Base-by-base conservation (phyloP, 2,329 filamentous ascomycete species). In the Aspergillus hiratsukae region DNA sequence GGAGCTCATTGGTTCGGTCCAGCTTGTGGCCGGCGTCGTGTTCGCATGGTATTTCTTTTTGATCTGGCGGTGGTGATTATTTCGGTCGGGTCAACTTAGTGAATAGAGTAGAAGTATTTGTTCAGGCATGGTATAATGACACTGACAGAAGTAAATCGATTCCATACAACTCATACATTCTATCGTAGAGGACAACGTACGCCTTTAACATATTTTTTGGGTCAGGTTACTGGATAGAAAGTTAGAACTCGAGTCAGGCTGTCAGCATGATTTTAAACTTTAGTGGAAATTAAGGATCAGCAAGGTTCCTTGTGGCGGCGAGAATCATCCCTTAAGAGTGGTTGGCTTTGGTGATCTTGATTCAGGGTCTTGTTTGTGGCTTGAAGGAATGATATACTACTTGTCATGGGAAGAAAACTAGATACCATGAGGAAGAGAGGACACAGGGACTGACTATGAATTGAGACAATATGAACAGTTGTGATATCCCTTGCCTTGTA, bases 11-110 rank as follows among this genome's bases (percentile, higher is more conserved):
- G 81, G 78, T 8, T 86, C 83, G 48, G 65, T 86, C 19, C 85
- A 83, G 75, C 78, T 82, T 49, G 85, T 91, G 3, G 79, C 78
- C 5, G 84, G 82, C 79, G 81, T 89, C 71, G 84, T 83, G 21
- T 71, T 86, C 48, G 61, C 76, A 14, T 85, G 86, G 70, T 94
- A 89, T 79, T 78, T 78, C 29, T 89, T 85, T 75, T 74, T 93
- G 64, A 78, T 87, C 55, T 84, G 82, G 75, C 80, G 80, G 66
- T 86, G 87, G 61, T 90, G 69, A 59, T 31, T 55, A 27, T 49
- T 52, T 21, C 51, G 49, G 27, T 23, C 28, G 28, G 28, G 28
- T 28, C 28, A 9, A 28, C 28, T 9, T 9, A 5, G 31, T 35
- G 6, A 7, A 35, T 35, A 31, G 4, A 31, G 10, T 4, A 31